A percentile compares a stretch with the other conserved stretches of the same genome.
These are phyloP conservation scores for Radiomyces spectabilis DNA, from an alignment of 192 early-diverging fungal species.

Conservation along the genomic window DNA sequence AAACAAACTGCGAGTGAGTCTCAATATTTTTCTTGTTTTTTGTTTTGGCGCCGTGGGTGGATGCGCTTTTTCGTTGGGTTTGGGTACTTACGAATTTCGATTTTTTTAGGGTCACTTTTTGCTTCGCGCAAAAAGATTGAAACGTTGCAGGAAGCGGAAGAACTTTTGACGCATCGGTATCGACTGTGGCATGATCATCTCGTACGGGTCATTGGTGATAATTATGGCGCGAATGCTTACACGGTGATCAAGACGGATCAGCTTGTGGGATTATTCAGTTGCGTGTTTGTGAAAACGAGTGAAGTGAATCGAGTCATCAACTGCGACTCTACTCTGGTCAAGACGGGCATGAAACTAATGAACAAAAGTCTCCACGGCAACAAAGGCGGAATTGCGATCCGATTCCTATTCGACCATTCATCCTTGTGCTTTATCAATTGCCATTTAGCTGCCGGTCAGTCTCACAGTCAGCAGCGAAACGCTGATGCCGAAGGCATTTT, in stretches of 20 bases:
- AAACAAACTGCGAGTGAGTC: slow-evolving; percentile 69
- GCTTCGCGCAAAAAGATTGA: slow-evolving; percentile 49
- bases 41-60: neutral
- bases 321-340: slow-evolving; percentile 64
- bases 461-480: slow-evolving; percentile 62
- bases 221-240: slow-evolving; percentile 46
- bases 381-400: slow-evolving; percentile 77
- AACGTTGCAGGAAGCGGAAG: slow-evolving; percentile 37
- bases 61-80: neutral
- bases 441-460: slow-evolving; percentile 83
- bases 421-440: slow-evolving; percentile 83
- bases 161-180: slow-evolving; percentile 61
- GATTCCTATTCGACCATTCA: slow-evolving; percentile 69
- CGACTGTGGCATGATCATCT: slow-evolving; percentile 79
- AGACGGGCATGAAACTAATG: slow-evolving; percentile 83
- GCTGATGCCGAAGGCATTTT: slow-evolving; percentile 65
- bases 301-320: slow-evolving; percentile 45
- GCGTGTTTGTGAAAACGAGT: slow-evolving; percentile 68
- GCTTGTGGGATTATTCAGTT: slow-evolving; percentile 88
- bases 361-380: slow-evolving; percentile 70
- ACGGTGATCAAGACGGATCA: slow-evolving; percentile 65
- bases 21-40: neutral
- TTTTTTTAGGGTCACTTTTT: slow-evolving; percentile 40
- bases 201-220: slow-evolving; percentile 46
- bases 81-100: neutral